Conservation (phyloP, 495 filamentous ascomycete genomes). For the Pyronema domesticum region DNA sequence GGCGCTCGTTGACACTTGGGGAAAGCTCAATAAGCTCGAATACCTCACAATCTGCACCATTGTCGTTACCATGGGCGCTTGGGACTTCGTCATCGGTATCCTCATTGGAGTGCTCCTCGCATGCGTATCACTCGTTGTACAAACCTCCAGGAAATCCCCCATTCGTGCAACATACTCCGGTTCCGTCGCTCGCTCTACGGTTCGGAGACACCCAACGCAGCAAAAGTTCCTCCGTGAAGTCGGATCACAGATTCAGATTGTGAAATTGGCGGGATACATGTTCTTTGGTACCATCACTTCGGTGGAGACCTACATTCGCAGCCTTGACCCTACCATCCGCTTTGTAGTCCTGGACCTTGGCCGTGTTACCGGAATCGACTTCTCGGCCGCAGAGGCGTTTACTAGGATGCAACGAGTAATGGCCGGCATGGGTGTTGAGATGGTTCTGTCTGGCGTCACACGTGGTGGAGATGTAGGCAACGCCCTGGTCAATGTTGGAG, state of each 20-base stretch:
- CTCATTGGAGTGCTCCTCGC: conserved; percentile 80
- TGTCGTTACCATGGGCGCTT: conserved; percentile 84
- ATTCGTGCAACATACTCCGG: conserved; percentile 76
- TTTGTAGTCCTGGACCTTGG: conserved; percentile 80
- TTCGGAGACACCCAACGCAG: conserved; percentile 75
- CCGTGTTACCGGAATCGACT: conserved; percentile 83
- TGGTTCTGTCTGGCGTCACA: conserved; percentile 65
- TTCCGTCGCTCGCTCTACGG: conserved; percentile 72
- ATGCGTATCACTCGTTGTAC: conserved; percentile 75
- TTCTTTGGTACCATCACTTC: conserved; percentile 96
- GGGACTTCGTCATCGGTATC: conserved; percentile 90
- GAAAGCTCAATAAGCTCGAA: conserved; percentile 66
- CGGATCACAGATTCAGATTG: conserved; percentile 69
- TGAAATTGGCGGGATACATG: conserved; percentile 78
- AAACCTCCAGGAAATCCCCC: conserved; percentile 73
- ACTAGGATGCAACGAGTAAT: conserved; percentile 76
- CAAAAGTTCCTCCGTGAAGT: conserved; percentile 70
- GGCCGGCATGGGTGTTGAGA: conserved; percentile 48
- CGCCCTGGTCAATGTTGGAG: conserved; percentile 60
- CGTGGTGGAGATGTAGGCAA: conserved; percentile 55
- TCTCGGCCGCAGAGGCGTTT: conserved; percentile 87
- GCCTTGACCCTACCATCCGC: conserved; percentile 65
- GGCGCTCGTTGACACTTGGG: conserved; percentile 72
- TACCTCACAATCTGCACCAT: conserved; percentile 87
- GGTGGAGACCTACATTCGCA: conserved; percentile 72